Conservation (phyloP, 768 basidiomycete genomes). For the Candolleomyces aberdarensis region DNA sequence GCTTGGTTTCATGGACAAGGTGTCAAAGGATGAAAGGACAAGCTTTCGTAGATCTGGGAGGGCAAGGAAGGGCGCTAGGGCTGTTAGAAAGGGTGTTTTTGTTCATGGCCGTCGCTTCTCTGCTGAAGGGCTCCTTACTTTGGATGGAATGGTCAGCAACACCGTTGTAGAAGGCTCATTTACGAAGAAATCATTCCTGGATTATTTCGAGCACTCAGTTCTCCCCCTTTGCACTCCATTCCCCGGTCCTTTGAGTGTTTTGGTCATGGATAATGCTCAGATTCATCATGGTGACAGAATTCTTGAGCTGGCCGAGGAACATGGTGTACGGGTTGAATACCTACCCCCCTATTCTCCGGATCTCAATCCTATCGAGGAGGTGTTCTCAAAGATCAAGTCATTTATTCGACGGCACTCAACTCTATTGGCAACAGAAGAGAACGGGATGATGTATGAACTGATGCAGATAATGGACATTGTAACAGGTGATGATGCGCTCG, state of each 20-base stretch:
- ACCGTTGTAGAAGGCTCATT: conserved; percentile 28
- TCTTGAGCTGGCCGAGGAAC: conserved; percentile 17
- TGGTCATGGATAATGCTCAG: conserved; percentile 31
- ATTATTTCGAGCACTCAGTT: conserved; percentile 23
- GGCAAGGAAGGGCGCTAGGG: conserved; percentile 19
- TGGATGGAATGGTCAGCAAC: conserved; percentile 27
- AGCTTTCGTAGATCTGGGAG: conserved; percentile 15
- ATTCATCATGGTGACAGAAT: conserved; percentile 30
- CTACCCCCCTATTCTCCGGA: conserved; percentile 39
- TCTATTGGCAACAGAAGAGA: conserved; percentile 1
- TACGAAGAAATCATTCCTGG: conserved; percentile 16
- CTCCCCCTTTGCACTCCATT: conserved; percentile 21
- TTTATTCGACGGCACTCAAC: conserved; percentile 21
- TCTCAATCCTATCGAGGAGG: conserved; percentile 38
- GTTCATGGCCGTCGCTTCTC: conserved; percentile 25
- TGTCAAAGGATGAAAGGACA: conserved; percentile 28
- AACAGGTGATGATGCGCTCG: conserved; percentile 21
- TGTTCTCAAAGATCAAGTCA: conserved; percentile 33
- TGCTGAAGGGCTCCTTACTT: conserved; percentile 21
- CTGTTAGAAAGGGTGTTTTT: conserved; percentile 23
- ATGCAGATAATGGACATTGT: conserved; percentile 22
- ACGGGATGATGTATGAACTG: conserved; percentile 25
- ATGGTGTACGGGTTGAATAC: conserved; percentile 24
- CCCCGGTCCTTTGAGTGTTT: conserved; percentile 25
- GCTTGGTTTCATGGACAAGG: conserved; percentile 33